These are phyloP conservation scores for Apiospora kogelbergensis DNA, from an alignment of 2,329 filamentous ascomycete species.

Conservation along the genomic window DNA sequence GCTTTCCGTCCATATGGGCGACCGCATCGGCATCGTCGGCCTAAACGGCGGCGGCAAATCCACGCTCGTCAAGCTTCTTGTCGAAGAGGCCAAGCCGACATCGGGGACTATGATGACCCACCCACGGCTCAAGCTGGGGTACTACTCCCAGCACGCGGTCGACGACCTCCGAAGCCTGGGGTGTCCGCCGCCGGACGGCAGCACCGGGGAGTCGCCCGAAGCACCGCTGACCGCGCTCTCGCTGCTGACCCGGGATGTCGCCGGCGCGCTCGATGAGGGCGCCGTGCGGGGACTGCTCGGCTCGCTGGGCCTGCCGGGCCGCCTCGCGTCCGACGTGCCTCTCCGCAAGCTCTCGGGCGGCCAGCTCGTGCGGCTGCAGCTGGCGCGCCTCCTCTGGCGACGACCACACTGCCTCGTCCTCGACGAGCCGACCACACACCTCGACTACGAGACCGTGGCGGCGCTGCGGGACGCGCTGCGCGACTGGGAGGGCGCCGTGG, in stretches of 20 bases:
- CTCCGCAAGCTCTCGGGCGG: conserved; percentile 75
- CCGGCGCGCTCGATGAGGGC: conserved; percentile 60
- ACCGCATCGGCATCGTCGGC: conserved; percentile 73
- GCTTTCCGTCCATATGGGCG: conserved; percentile 70
- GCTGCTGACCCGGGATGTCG: conserved; percentile 57
- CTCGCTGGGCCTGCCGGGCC: conserved; percentile 68
- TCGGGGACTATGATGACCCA: conserved; percentile 65
- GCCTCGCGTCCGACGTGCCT: conserved; percentile 71
- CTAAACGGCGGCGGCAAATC: conserved; percentile 83
- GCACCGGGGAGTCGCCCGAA: conserved; percentile 22
- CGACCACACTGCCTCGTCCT: conserved; percentile 72
- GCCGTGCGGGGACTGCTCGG: conserved; percentile 66
- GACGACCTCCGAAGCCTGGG: conserved; percentile 64
- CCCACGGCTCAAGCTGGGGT: conserved; percentile 67
- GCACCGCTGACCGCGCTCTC: conserved; percentile 62
- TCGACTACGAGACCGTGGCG: conserved; percentile 79
- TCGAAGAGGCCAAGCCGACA: conserved; percentile 57
- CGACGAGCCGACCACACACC: conserved; percentile 82
- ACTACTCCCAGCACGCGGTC: conserved; percentile 80
- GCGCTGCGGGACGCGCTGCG: conserved; percentile 67
- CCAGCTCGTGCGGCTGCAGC: conserved; percentile 66
- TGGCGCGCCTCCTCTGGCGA: conserved; percentile 68
- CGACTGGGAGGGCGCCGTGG: conserved; percentile 70
- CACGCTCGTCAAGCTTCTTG: conserved; percentile 71
- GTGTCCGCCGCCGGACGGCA: background rate